These are phyloP conservation scores for Boletus coccyginus DNA, from an alignment of 768 basidiomycete species.

Conservation along the genomic window DNA sequence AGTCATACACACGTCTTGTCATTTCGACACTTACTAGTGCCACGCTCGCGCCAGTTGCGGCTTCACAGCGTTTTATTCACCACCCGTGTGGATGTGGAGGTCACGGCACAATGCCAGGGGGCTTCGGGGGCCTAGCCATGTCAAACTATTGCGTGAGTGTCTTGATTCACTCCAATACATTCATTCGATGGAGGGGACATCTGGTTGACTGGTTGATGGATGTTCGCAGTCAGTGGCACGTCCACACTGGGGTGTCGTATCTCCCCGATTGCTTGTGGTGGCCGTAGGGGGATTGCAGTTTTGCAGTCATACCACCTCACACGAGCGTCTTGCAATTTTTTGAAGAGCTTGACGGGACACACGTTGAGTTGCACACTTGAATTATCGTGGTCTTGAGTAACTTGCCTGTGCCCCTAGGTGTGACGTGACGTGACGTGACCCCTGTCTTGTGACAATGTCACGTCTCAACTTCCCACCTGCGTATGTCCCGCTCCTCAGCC, in stretches of 20 bases:
- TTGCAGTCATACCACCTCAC: slow-evolving; percentile 28
- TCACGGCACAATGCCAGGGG: slow-evolving; percentile 2
- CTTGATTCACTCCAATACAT: slow-evolving; percentile 29
- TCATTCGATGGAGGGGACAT: slow-evolving; percentile 25
- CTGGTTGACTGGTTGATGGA: slow-evolving; percentile 3
- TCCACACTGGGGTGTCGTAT: slow-evolving; percentile 1
- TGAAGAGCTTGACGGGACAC: slow-evolving; percentile 25
- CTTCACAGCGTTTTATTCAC: slow-evolving; percentile 13
- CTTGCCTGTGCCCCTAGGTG: slow-evolving; percentile 24
- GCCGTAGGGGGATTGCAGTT: slow-evolving; percentile 1
- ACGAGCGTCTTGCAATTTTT: slow-evolving; percentile 23
- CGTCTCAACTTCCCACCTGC: slow-evolving; percentile 10
- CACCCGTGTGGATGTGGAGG: slow-evolving; percentile 2
- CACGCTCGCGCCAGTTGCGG: slow-evolving; percentile 15
- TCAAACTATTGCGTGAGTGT: slow-evolving; percentile 28
- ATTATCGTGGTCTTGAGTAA: slow-evolving; percentile 27
- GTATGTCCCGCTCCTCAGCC: neutral
- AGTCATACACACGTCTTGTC: slow-evolving; percentile 17
- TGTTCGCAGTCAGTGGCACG: neutral
- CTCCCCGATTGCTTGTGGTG: slow-evolving; percentile 7
- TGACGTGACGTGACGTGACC: slow-evolving; percentile 28
- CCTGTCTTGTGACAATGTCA: slow-evolving; percentile 30
- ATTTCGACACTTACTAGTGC: slow-evolving; percentile 23
- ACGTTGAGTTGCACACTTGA: slow-evolving; percentile 27
- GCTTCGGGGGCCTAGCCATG: slow-evolving; percentile 1